Evolutionary conservation across 106 monocot species (phyloP).

Genomic region (Platanthera zijinensis): DNA sequence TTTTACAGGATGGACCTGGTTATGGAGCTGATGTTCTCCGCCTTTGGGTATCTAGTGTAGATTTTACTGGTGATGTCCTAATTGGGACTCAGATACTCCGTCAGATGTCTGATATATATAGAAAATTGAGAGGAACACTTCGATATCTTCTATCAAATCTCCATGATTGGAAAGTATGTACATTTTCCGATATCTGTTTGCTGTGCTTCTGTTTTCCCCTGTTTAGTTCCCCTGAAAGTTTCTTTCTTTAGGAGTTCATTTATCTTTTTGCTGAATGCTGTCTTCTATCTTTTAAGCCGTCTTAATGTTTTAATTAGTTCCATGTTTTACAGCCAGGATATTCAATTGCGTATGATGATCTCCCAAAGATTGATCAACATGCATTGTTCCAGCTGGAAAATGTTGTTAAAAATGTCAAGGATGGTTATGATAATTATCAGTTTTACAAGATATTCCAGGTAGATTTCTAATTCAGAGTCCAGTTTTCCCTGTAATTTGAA

Average conservation of each 20-base stretch:
- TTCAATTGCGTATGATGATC: constrained; percentile 64
- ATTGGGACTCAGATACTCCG: constrained; percentile 87
- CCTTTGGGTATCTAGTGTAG: constrained; percentile 98
- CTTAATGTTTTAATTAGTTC: neutral
- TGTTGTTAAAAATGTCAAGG: constrained; percentile 52
- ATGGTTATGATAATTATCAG: constrained; percentile 79
- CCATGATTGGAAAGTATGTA: constrained; percentile 96
- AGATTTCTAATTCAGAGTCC: constrained; percentile 1
- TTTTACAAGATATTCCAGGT: constrained; percentile 99
- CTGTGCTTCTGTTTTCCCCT: neutral
- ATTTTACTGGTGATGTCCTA: constrained; percentile 92
- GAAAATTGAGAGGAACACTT: constrained; percentile 88
- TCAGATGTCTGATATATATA: constrained; percentile 95
- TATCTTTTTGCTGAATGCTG: neutral
- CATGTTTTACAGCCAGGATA: constrained; percentile 40
- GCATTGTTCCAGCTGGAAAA: constrained; percentile 93
- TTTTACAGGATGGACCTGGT: constrained; percentile 65
- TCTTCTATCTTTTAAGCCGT: neutral
- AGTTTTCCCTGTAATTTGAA: neutral
- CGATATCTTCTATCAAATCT: constrained; percentile 93
- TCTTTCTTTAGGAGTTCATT: neutral
- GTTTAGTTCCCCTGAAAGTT: neutral
- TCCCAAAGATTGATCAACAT: constrained; percentile 92
- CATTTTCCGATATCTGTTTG: neutral
- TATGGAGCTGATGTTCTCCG: constrained; percentile 98